phyloP scores from a whole-genome alignment of 805 yeast species.

The Maudiozyma bulderi region DNA sequence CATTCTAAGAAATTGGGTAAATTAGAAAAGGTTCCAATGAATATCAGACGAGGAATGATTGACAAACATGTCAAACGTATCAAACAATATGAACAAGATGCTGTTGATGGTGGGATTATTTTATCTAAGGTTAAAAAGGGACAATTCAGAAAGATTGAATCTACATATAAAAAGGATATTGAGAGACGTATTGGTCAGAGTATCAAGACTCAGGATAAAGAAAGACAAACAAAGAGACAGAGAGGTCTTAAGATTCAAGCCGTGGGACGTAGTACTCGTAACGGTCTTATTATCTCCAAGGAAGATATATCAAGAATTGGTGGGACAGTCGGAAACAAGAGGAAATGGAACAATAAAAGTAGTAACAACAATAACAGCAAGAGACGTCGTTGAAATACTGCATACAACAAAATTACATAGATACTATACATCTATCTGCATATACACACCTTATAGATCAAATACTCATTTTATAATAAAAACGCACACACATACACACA shows the following conservation, averaged over 20 bases:
- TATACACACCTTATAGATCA: no score
- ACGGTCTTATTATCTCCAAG: slow-evolving; percentile 65
- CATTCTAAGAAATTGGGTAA: slow-evolving; percentile 26
- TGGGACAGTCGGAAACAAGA: slow-evolving; percentile 1
- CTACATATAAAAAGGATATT: slow-evolving; percentile 30
- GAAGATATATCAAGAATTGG: slow-evolving; percentile 42
- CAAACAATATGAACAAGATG: slow-evolving; percentile 57
- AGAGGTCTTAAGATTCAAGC: slow-evolving; percentile 70
- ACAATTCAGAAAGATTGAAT: slow-evolving; percentile 50
- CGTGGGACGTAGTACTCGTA: slow-evolving; percentile 68
- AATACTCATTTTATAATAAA: no score
- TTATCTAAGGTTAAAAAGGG: slow-evolving; percentile 63
- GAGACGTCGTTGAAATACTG: neutral
- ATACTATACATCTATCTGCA: no score
- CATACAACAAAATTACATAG: no score
- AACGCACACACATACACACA: no score
- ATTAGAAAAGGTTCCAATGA: slow-evolving; percentile 80
- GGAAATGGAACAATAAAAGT: neutral
- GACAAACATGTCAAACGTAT: slow-evolving; percentile 44
- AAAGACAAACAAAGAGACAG: slow-evolving; percentile 41
- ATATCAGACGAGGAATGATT: slow-evolving; percentile 77
- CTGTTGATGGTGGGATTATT: slow-evolving; percentile 85
- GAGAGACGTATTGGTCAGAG: slow-evolving; percentile 37
- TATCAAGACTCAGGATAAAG: slow-evolving; percentile 41
- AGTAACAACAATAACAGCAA: neutral